Evolutionary conservation across 139 green algal genomes (phyloP), one percentile per base, ranked within the genome.

Genomic region (Nannochloris sp.): DNA sequence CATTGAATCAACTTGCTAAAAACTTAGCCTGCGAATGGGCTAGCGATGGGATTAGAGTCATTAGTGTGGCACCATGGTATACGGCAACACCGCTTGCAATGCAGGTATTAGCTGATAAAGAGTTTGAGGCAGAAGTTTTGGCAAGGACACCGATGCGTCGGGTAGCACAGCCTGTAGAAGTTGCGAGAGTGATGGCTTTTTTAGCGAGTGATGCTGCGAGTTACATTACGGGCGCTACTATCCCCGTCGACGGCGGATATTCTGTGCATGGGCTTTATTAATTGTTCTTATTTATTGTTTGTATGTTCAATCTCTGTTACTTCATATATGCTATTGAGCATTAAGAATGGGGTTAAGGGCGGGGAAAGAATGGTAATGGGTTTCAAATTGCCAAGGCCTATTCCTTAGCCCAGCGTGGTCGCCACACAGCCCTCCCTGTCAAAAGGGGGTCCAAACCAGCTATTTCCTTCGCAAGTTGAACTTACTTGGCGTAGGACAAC

Each of bases 1-100:
- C 84, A 0, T 70, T 98, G 58, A 96, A 98, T 68, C 93, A 97
- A 65, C 66, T 96, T 31, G 79, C 82, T 2, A 78, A 75, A 23
- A 92, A 86, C 55, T 63, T 96, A 27, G 84, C 87, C 1, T 91
- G 82, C 51, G 92, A 97, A 60, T 97, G 92, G 92, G 92, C 85
- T 0, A 35, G 29, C 32, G 61, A 95, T 47, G 75, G 79, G 23
- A 93, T 98, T 34, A 70, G 92, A 0, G 84, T 91, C 10, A 92
- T 97, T 54, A 54, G 74, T 0, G 83, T 98, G 14, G 81, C 85
- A n/a, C 92, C 92, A 2, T 95, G 92, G 68, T 97, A 97, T 77
- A 96, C 80, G 19, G 70, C 72, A 25, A 97, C 91, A 0, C 74
- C 74, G 0, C 61, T 95, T 39, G 84, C 85, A 1, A 67, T 78